A percentile compares a stretch with the other conserved stretches of the same genome.
Evolutionary conservation across 2,329 filamentous ascomycete species (phyloP).

Genomic region (Botryotinia globosa): DNA sequence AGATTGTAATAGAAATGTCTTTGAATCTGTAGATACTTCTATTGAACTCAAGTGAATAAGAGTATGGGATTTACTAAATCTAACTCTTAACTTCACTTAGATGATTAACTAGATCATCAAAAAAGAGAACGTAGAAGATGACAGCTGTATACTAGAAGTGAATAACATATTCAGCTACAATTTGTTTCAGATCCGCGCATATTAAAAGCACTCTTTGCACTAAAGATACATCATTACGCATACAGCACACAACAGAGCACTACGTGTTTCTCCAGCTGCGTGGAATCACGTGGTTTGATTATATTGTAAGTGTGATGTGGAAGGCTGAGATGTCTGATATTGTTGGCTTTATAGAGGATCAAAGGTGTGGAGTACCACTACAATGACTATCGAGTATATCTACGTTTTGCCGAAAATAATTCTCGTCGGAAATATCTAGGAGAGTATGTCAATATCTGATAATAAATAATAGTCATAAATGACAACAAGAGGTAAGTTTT

Average conservation of each 20-base stretch:
- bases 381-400: neutral
- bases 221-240: no score
- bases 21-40: neutral
- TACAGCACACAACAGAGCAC: accelerated
- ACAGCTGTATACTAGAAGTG: no score
- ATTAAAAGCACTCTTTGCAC: no score
- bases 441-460: neutral
- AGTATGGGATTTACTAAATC: neutral
- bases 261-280: neutral
- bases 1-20: neutral
- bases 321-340: no score
- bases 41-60: neutral
- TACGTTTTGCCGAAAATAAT: neutral
- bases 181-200: no score
- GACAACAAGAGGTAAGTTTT: neutral
- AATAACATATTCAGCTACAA: no score
- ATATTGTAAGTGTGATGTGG: neutral
- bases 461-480: neutral
- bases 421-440: neutral
- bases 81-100: accelerated
- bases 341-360: neutral
- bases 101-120: no score
- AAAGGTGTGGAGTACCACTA: neutral
- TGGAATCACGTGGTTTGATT: accelerated
- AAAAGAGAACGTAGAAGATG: no score